Evolutionary conservation across 768 basidiomycete species (phyloP).

Genomic region (Amanita phalloides): DNA sequence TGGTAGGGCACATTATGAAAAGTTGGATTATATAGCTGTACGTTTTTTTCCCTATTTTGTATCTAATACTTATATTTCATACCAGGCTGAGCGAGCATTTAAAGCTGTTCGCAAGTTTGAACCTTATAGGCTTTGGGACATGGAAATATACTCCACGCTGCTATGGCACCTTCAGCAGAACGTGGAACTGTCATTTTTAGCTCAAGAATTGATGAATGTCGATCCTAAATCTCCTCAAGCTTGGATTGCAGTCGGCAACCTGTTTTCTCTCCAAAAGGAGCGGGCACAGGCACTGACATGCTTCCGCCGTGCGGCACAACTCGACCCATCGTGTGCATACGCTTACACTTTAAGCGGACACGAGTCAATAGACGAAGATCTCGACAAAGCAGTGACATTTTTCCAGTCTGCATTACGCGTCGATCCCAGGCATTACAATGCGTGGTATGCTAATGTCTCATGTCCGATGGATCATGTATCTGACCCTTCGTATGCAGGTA

Average conservation of each 20-base stretch:
- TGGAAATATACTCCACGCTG: conserved; percentile 94
- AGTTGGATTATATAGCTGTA: conserved; percentile 81
- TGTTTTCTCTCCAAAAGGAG: conserved; percentile 93
- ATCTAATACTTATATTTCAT: conserved; percentile 6
- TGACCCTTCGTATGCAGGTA: conserved; percentile 55
- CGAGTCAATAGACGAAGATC: conserved; percentile 93
- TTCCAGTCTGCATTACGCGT: conserved; percentile 88
- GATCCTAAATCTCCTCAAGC: conserved; percentile 75
- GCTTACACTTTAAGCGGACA: conserved; percentile 95
- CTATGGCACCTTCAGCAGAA: conserved; percentile 89
- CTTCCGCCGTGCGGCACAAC: conserved; percentile 82
- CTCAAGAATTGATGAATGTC: conserved; percentile 84
- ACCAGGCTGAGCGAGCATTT: conserved; percentile 86
- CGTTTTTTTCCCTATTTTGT: conserved; percentile 20
- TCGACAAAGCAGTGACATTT: conserved; percentile 84
- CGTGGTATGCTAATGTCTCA: conserved; percentile 51
- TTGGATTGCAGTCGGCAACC: conserved; percentile 96
- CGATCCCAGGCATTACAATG: conserved; percentile 93
- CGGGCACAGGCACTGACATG: conserved; percentile 88
- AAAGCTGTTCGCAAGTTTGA: conserved; percentile 70
- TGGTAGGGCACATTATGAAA: conserved; percentile 84
- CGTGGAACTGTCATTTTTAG: conserved; percentile 81
- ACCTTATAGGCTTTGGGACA: conserved; percentile 84
- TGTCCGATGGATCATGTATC: conserved; percentile 8
- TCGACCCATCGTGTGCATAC: conserved; percentile 88